phyloP scores from a whole-genome alignment of 192 early-diverging fungal genomes.

The Borealophlyctis nickersoniae region DNA sequence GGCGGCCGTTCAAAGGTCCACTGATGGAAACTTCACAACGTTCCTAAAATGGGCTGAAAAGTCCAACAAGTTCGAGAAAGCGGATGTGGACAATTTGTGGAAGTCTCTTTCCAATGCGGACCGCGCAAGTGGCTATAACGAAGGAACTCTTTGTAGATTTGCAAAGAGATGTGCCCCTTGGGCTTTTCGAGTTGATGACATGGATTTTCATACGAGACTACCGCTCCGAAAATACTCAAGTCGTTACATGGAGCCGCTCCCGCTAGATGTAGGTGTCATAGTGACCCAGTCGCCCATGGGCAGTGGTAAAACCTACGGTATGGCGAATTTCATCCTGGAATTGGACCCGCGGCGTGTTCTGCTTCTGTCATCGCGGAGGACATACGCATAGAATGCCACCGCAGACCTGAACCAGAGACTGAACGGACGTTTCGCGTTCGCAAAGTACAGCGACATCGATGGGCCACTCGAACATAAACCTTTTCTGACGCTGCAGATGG shows the following conservation, averaged over 20 bases:
- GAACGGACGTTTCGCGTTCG: constrained; percentile 1
- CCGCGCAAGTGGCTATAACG: constrained; percentile 5
- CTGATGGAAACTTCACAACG: neutral
- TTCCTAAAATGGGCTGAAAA: neutral
- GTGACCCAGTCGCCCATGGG: constrained; percentile 7
- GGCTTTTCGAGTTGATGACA: constrained; percentile 2
- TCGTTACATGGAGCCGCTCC: constrained; percentile 5
- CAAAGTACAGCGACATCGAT: constrained; percentile 5
- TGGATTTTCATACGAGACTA: constrained; percentile 4
- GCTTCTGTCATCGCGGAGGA: constrained; percentile 5
- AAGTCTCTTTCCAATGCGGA: neutral
- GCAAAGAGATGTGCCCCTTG: constrained; percentile 8
- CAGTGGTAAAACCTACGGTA: constrained; percentile 11
- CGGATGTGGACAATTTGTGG: constrained; percentile 2
- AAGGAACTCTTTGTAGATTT: constrained; percentile 4
- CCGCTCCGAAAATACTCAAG: constrained; percentile 5
- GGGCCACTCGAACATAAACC: neutral
- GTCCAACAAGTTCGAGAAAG: constrained; percentile 9
- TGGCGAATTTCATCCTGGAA: constrained; percentile 4
- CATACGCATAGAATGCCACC: constrained; percentile 7
- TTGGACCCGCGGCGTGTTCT: constrained; percentile 2
- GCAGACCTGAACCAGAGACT: constrained; percentile 10
- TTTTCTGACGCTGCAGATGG: constrained; percentile 16
- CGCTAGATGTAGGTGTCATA: neutral
- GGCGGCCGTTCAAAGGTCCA: constrained; percentile 7